Conservation (phyloP, 192 early-diverging fungal species). For the Rhizophagus sp. region DNA sequence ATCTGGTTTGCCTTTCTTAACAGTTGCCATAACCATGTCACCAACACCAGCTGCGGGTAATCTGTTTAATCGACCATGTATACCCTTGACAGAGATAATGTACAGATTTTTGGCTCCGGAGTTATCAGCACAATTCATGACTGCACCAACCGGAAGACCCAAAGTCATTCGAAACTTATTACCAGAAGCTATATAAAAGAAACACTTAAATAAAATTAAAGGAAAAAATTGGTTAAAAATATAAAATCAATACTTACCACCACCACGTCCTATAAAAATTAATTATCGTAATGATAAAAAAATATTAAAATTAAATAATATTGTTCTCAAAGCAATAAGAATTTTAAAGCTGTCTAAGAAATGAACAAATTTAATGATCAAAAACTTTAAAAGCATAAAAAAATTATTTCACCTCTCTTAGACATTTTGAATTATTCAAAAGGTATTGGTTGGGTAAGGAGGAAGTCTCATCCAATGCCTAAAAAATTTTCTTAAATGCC, state of each 20-base stretch:
- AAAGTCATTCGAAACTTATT: conserved; percentile 99
- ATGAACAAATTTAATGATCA: neutral
- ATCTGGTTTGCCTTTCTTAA: conserved; percentile 99
- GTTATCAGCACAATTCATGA: conserved; percentile 99
- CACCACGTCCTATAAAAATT: conserved; percentile 12
- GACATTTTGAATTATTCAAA: conserved; percentile 19
- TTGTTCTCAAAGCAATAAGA: neutral
- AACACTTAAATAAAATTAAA: neutral
- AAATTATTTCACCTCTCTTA: conserved; percentile 1
- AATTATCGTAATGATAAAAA: neutral
- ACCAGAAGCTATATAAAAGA: conserved; percentile 60
- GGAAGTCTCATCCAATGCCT: neutral
- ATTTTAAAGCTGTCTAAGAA: neutral
- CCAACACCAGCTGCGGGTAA: conserved; percentile 97
- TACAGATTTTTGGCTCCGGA: conserved; percentile 99
- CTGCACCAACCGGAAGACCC: conserved; percentile 89
- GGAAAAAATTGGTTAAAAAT: neutral
- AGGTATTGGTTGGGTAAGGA: neutral
- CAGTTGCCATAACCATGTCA: conserved; percentile 99
- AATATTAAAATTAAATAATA: neutral
- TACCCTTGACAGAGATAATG: conserved; percentile 96
- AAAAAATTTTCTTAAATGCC: neutral
- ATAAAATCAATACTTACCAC: conserved; percentile 14
- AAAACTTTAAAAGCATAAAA: neutral
- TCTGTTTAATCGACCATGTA: conserved; percentile 95